phyloP scores from a whole-genome alignment of 2,329 filamentous ascomycete genomes.

The Rhynchosporium secalis region DNA sequence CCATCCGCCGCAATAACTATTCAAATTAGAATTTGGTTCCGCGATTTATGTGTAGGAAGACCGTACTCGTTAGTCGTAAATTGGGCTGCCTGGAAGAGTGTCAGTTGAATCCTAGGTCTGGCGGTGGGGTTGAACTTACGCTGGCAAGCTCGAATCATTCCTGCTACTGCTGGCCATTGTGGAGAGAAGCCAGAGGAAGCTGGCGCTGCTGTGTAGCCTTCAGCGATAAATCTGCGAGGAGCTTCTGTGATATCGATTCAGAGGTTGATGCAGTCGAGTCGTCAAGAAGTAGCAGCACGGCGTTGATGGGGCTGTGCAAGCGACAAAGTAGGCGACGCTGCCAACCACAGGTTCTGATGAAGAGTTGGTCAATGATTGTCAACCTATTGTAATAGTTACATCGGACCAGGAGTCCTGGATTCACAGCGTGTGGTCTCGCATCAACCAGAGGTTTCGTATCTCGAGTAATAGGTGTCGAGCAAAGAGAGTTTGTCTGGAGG shows the following conservation, averaged over 20 bases:
- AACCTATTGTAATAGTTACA: conserved; percentile 22
- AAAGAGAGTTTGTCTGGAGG: conserved; percentile 9
- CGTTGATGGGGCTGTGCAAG: conserved; percentile 33
- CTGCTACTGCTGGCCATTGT: conserved; percentile 48
- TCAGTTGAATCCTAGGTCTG: conserved; percentile 28
- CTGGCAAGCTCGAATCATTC: conserved; percentile 62
- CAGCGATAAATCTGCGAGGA: conserved; percentile 31
- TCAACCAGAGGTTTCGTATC: conserved; percentile 15
- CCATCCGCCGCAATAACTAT: conserved; percentile 98
- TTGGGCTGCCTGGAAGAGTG: conserved; percentile 67
- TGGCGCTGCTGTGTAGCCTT: conserved; percentile 39
- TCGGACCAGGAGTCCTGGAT: conserved; percentile 15
- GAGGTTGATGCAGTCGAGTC: conserved; percentile 25
- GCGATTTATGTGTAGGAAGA: not conserved
- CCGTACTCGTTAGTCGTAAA: conserved; percentile 86
- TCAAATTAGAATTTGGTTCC: conserved; percentile 42
- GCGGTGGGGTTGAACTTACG: conserved; percentile 50
- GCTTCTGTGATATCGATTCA: conserved; percentile 20
- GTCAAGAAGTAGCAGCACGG: conserved; percentile 21
- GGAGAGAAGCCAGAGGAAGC: conserved; percentile 37
- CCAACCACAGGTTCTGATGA: conserved; percentile 30
- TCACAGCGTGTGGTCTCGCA: conserved; percentile 18
- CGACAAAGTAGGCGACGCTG: conserved; percentile 20
- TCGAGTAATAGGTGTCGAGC: not conserved
- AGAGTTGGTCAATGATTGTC: conserved; percentile 22